Evolutionary conservation across 2,329 filamentous ascomycete genomes (phyloP), one percentile per base, ranked within the genome.

Genomic region (Ascochyta koolunga): DNA sequence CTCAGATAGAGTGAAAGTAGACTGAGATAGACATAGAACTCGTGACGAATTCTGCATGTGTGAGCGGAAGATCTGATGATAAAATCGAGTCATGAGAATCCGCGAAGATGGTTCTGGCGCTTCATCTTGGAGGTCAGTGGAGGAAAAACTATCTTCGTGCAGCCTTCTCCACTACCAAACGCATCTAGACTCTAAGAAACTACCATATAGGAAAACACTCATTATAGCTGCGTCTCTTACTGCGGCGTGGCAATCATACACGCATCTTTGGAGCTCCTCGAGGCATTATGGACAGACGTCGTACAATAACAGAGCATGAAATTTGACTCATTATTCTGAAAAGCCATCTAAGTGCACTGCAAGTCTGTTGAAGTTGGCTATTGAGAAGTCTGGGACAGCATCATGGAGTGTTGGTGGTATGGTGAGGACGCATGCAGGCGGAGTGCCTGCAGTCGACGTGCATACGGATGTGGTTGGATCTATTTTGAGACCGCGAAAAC

Each of bases 381-480:
- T 31, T 24, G 11, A 22, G 7, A 7, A 9, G 15, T 29, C 33
- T 18, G 13, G n/a, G 8, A 13, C n/a, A 41, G 31, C 15, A 29
- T 24, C 31, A 27, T 19, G n/a, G 21, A 13, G 7, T 40, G 27
- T 39, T 52, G 36, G 41, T 41, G 22, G 27, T 41, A 13, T 13
- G 13, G 49, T 31, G n/a, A 22, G n/a, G 24, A 31, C 19, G 11
- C 38, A n/a, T 44, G 27, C 39, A 48, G 39, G 40, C 51, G 44
- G 19, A 54, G 35, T 48, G 50, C 35, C 8, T 49, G 44, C 35
- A 54, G 44, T 35, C 16, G 29, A 13, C 38, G 40, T 25, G 38
- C 33, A 44, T 35, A 6, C 16, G 13, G 6, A 24, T 27, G 31
- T 19, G 21, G 32, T 43, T 27, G 33, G 27, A 38, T 19, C 43